phyloP scores from a whole-genome alignment of 805 yeast species.

The Candida khao-thaluensis region DNA sequence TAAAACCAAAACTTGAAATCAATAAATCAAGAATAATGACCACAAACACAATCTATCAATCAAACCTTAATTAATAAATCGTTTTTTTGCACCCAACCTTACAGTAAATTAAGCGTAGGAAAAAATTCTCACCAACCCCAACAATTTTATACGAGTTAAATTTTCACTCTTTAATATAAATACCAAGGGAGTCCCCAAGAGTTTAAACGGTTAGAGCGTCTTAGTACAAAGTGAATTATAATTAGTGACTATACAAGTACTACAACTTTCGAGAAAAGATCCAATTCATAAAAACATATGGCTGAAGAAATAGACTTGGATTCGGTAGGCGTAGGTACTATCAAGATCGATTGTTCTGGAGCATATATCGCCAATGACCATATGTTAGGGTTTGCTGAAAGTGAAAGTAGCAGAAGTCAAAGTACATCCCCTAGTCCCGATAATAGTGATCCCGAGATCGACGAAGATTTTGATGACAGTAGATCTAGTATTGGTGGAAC shows the following conservation, averaged over 20 bases:
- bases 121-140: constrained; percentile 7
- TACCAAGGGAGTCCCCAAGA: not conserved
- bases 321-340: constrained; percentile 34
- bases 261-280: too few species aligned
- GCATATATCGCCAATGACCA: constrained; percentile 46
- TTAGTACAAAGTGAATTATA: too few species aligned
- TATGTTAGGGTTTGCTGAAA: constrained; percentile 23
- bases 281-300: too few species aligned
- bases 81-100: constrained; percentile 4
- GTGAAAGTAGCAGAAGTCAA: constrained; percentile 12
- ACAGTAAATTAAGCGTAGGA: not conserved
- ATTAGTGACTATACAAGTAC: too few species aligned
- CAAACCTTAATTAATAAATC: not conserved
- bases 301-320: constrained; percentile 19
- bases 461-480: constrained; percentile 13
- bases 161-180: constrained; percentile 1
- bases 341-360: constrained; percentile 44
- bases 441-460: constrained; percentile 16
- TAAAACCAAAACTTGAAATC: too few species aligned
- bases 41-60: too few species aligned
- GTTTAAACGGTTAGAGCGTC: not conserved
- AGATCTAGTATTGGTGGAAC: not conserved
- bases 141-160: constrained; percentile 7
- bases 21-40: too few species aligned
- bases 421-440: constrained; percentile 24